These are phyloP conservation scores for Sclerotinia nivalis DNA, from an alignment of 2,329 filamentous ascomycete species.

Conservation along the genomic window DNA sequence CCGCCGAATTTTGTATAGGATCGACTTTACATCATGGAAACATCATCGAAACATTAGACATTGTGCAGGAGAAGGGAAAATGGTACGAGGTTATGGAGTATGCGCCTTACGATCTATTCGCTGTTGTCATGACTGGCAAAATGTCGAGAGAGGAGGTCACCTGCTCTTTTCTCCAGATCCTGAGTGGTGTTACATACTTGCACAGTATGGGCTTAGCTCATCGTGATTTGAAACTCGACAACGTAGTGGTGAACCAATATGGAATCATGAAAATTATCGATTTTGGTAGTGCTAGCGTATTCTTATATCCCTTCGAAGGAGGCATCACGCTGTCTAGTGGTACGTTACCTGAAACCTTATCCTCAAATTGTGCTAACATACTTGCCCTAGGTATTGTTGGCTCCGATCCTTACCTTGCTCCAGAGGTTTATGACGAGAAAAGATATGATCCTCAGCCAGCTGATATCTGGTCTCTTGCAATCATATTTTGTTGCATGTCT, in stretches of 20 bases:
- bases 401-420: conserved; percentile 92
- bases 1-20: conserved; percentile 96
- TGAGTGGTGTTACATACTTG: conserved; percentile 91
- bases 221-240: conserved; percentile 93
- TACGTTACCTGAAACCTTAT: conserved; percentile 48
- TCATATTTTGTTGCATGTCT: conserved; percentile 99
- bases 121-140: conserved; percentile 97
- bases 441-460: conserved; percentile 93
- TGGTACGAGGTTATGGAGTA: conserved; percentile 99
- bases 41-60: conserved; percentile 96
- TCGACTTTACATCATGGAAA: conserved; percentile 97
- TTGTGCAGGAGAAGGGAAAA: conserved; percentile 87
- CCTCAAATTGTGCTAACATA: conserved; percentile 20
- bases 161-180: conserved; percentile 89
- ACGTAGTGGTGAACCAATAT: conserved; percentile 92
- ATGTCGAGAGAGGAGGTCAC: conserved; percentile 90
- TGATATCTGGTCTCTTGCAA: conserved; percentile 97
- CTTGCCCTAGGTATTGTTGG: conserved; percentile 64
- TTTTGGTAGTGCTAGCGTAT: conserved; percentile 96
- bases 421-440: conserved; percentile 90
- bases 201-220: conserved; percentile 95
- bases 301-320: conserved; percentile 94
- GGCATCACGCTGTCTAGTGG: conserved; percentile 79
- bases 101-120: conserved; percentile 92
- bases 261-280: conserved; percentile 99